Conservation (phyloP, 169 alveolate genomes). For the Plasmodium inui region DNA sequence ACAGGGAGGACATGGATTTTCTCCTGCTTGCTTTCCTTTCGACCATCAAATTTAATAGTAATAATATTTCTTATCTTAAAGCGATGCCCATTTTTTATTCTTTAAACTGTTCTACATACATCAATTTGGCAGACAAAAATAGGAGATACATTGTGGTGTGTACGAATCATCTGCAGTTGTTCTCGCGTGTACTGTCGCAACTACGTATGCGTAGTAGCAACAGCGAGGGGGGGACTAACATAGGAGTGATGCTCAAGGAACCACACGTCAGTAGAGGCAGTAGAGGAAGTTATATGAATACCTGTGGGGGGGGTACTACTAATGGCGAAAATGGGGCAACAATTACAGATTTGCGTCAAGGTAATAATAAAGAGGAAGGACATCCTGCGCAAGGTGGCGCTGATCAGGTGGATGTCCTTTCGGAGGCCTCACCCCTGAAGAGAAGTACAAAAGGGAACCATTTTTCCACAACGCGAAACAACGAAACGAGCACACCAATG, state of each 20-base stretch:
- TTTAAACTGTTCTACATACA: constrained; percentile 19
- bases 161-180: constrained; percentile 30
- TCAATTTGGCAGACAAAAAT: not conserved
- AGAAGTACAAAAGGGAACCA: not conserved
- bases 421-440: not conserved
- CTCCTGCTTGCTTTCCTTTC: constrained; percentile 21
- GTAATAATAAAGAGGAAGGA: not conserved
- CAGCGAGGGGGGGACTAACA: not conserved
- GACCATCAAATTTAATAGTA: constrained; percentile 52
- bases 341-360: not conserved
- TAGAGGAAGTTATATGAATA: not conserved
- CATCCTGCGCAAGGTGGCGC: not conserved
- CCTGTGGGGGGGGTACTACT: not conserved
- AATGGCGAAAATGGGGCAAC: not conserved
- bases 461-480: not conserved
- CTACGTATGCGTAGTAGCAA: not conserved
- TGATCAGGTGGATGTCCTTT: not conserved
- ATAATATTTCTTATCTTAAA: constrained; percentile 49
- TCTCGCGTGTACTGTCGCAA: constrained; percentile 1
- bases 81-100: constrained; percentile 59
- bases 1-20: not conserved
- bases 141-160: constrained; percentile 28
- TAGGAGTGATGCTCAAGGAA: not conserved
- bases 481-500: not conserved
- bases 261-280: not conserved